phyloP scores from a whole-genome alignment of 2,329 filamentous ascomycete genomes.

The Dactylellina drechsleri region DNA sequence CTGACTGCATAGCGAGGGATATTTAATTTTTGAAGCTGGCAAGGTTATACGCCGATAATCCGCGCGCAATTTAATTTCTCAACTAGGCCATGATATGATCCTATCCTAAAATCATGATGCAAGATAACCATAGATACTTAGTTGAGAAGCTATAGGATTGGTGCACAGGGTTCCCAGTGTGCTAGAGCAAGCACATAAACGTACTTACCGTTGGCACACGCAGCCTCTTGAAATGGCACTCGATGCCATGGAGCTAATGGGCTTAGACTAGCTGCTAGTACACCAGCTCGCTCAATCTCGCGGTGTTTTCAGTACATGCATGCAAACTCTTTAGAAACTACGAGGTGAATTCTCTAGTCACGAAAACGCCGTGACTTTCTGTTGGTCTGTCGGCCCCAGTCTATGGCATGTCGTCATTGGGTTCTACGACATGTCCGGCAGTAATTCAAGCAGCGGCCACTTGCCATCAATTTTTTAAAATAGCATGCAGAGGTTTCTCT shows the following conservation, averaged over 20 bases:
- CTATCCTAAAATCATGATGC: too few relatives aligned
- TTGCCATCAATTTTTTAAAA: background rate
- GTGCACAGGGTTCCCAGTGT: too few relatives aligned
- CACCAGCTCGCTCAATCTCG: background rate
- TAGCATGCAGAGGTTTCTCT: slow-evolving; percentile 6
- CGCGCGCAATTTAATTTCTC: slow-evolving; percentile 29
- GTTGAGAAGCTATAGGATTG: too few relatives aligned
- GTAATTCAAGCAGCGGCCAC: too few relatives aligned
- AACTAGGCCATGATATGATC: background rate
- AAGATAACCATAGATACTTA: too few relatives aligned
- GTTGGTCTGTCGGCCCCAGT: slow-evolving; percentile 25
- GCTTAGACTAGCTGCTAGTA: background rate
- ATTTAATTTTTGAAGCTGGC: slow-evolving; percentile 6
- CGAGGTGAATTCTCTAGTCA: too few relatives aligned
- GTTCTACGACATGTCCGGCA: too few relatives aligned
- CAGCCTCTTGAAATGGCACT: too few relatives aligned
- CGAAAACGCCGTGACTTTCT: background rate
- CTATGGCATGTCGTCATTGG: slow-evolving; percentile 33
- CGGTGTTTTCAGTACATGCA: background rate
- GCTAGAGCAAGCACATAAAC: too few relatives aligned
- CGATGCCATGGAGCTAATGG: too few relatives aligned
- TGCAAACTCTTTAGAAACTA: background rate
- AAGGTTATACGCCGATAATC: slow-evolving; percentile 22
- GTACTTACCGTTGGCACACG: too few relatives aligned
- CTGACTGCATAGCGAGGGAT: slow-evolving; percentile 11